A percentile compares a stretch with the other conserved stretches of the same genome.
Conservation (phyloP, 1,284 basidiomycete genomes). For the Trichosporon sp. region DNA sequence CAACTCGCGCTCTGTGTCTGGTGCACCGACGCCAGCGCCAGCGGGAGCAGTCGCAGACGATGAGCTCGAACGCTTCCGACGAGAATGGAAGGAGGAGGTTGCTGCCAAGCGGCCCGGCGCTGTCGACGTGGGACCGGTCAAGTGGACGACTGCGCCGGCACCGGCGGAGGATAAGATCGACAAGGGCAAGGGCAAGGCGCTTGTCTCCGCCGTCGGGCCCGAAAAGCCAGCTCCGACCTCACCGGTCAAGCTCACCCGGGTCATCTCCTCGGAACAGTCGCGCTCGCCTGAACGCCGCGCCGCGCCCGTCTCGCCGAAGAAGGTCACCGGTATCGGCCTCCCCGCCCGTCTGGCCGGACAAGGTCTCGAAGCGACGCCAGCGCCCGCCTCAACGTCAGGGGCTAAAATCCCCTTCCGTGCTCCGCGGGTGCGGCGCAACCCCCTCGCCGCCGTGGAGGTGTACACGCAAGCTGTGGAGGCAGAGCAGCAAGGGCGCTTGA, state of each 20-base stretch:
- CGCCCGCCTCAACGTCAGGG: background rate
- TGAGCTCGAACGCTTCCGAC: slow-evolving; percentile 69
- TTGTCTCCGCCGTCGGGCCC: background rate
- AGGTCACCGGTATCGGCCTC: slow-evolving; percentile 7
- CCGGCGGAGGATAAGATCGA: slow-evolving; percentile 5
- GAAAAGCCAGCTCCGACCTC: slow-evolving; percentile 15
- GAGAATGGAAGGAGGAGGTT: slow-evolving; percentile 73
- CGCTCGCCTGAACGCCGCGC: background rate
- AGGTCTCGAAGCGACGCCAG: background rate
- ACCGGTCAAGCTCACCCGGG: background rate
- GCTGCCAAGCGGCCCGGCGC: slow-evolving; percentile 26
- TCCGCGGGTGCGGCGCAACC: slow-evolving; percentile 32
- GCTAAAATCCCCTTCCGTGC: slow-evolving; percentile 28
- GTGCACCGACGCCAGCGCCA: slow-evolving; percentile 11
- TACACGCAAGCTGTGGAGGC: slow-evolving; percentile 71
- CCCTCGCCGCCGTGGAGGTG: slow-evolving; percentile 62
- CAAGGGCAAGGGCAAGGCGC: slow-evolving; percentile 20
- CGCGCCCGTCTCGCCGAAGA: background rate
- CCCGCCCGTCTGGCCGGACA: slow-evolving; percentile 1
- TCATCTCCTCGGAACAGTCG: background rate
- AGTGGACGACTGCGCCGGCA: slow-evolving; percentile 17
- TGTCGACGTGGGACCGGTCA: slow-evolving; percentile 25
- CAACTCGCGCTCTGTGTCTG: background rate
- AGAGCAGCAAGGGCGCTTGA: slow-evolving; percentile 72
- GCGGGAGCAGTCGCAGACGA: slow-evolving; percentile 44